Base-by-base conservation (phyloP, 768 basidiomycete genomes). In the Crucibulum laeve region DNA sequence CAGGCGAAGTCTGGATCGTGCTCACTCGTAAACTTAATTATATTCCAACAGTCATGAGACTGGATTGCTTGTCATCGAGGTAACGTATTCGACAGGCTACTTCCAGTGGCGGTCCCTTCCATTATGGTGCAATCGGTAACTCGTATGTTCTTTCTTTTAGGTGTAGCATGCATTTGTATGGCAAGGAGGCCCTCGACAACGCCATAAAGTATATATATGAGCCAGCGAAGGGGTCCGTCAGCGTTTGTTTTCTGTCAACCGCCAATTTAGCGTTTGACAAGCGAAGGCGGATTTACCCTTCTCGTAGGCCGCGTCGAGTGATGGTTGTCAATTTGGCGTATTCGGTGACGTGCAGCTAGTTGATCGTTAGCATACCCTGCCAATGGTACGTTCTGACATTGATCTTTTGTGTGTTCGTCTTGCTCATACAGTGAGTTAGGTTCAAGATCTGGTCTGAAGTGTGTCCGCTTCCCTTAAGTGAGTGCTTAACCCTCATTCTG, bases 21-120 rank as follows among this genome's bases (percentile, higher is more conserved):
- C n/a, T n/a, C n/a, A n/a, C n/a, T n/a, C n/a, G n/a, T n/a, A n/a
- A n/a, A n/a, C n/a, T n/a, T n/a, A n/a, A n/a, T n/a, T n/a, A n/a
- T n/a, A n/a, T n/a, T n/a, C n/a, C n/a, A n/a, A n/a, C n/a, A n/a
- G 90, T 55, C 90, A 92, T 54, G 90, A 92, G 64, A 92, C 90
- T 0, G 90, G 90, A 5, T 91, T 89, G 15, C 75, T 91, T 19
- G 88, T 91, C 37, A 88, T 91, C 38, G 87, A 90, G 76, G 88
- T 88, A n/a, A 54, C 46, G 62, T 40, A n/a, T 52, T 42, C 4
- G 22, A 24, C n/a, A n/a, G n/a, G n/a, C 30, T 28, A 10, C 40
- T 4, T 40, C 22, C 11, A 13, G 38, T 18, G 8, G 35, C 7
- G 18, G 5, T 14, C 24, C 18, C 21, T 8, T 19, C 5, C 8